Percentiles rank a stretch among this genome's conserved stretches.
Conservation (phyloP, 352 stramenopile genomes). For the Globisporangium barbulae region DNA sequence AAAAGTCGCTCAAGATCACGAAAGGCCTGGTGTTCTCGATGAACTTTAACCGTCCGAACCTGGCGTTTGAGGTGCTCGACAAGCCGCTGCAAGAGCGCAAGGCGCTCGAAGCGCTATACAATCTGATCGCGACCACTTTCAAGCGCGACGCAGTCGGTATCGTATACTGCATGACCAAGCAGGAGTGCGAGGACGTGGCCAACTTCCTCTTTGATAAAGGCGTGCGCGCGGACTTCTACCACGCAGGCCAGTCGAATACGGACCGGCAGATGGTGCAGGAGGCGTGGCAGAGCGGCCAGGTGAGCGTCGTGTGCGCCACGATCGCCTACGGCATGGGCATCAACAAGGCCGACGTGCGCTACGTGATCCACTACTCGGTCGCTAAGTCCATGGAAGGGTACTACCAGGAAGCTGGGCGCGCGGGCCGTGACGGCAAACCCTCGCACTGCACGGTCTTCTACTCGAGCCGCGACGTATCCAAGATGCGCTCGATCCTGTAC, state of each 20-base stretch:
- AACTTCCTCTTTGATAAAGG: slow-evolving; percentile 84
- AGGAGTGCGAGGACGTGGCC: slow-evolving; percentile 92
- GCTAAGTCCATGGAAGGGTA: slow-evolving; percentile 96
- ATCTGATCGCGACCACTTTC: slow-evolving; percentile 57
- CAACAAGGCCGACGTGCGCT: slow-evolving; percentile 93
- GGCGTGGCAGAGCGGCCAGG: slow-evolving; percentile 65
- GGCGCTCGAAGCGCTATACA: slow-evolving; percentile 48
- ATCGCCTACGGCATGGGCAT: slow-evolving; percentile 97
- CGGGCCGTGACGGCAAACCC: slow-evolving; percentile 93
- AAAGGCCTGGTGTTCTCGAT: slow-evolving; percentile 87
- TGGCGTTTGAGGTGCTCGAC: slow-evolving; percentile 88
- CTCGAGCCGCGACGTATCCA: slow-evolving; percentile 73
- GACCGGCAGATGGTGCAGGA: slow-evolving; percentile 80
- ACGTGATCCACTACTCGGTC: slow-evolving; percentile 91
- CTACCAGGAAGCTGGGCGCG: slow-evolving; percentile 97
- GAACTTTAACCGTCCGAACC: slow-evolving; percentile 92
- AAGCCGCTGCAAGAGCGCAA: slow-evolving; percentile 50
- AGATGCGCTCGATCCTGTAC: slow-evolving; percentile 78
- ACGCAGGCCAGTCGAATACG: slow-evolving; percentile 80
- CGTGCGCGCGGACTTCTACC: slow-evolving; percentile 91
- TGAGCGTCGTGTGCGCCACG: slow-evolving; percentile 93
- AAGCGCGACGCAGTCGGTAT: slow-evolving; percentile 70
- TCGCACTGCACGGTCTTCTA: slow-evolving; percentile 93
- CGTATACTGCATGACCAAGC: slow-evolving; percentile 94
- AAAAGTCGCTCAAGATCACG: slow-evolving; percentile 71